Evolutionary conservation across 2,329 filamentous ascomycete genomes (phyloP), one percentile per base, ranked within the genome.

Genomic region (Fusarium subtropicale): DNA sequence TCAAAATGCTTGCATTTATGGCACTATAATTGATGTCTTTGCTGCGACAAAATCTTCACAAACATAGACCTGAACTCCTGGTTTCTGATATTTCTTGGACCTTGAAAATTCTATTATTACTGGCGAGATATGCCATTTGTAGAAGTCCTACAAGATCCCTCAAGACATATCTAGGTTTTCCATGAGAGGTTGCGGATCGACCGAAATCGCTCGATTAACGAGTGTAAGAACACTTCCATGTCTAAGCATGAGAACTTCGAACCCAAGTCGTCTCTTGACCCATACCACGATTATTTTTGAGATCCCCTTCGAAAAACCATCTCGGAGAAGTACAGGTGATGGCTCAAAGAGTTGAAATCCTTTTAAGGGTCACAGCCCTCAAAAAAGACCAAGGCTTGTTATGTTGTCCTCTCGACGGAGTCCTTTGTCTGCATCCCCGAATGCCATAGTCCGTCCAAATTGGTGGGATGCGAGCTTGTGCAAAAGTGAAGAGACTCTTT

Each of bases 381-480:
- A 9, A 18, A 26, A 22, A 39, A 31, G 28, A 39, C 39, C 18
- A 30, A 22, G 15, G 22, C 24, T 50, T 45, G 36, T 22, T 20
- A 46, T 48, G 39, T 22, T 38, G 50, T 28, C 16, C 48, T 60
- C 45, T 41, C 28, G 46, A 47, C 50, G 45, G 50, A 56, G 56
- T 52, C 52, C 47, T 24, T 34, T 51, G 16, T 33, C 53, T 22
- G 47, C 30, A 50, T 52, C 48, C 57, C 51, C 36, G 56, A 56
- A 54, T 44, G 47, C 38, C 41, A 60, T 56, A 26, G n/a, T 44
- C 62, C 53, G 46, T 59, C 45, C 53, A 57, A 60, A 44, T 61
- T 33, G 39, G 31, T 54, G 58, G 53, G 31, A 41, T 60, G 55
- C 41, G 15, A 42, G 36, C 36, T 46, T 57, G 36, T 42, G 51